Conservation (phyloP, 1,139 yeast species). For the Pichia sp. region DNA sequence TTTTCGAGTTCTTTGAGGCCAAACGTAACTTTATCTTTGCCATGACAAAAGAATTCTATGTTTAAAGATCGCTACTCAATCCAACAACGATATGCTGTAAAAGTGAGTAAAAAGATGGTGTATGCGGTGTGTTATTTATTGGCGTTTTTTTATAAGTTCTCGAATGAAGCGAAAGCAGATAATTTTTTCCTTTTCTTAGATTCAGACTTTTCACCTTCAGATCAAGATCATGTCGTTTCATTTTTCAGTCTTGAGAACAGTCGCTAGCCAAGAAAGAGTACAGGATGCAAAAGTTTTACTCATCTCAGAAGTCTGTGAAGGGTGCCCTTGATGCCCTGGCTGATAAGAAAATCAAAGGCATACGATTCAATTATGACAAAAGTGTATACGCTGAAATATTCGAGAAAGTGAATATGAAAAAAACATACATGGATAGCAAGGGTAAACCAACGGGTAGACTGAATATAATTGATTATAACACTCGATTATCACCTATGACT, state of each 20-base stretch:
- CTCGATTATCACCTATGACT: slow-evolving; percentile 52
- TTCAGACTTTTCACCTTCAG: neutral
- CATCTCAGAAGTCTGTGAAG: slow-evolving; percentile 10
- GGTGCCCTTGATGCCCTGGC: slow-evolving; percentile 12
- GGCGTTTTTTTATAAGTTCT: neutral
- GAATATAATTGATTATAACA: slow-evolving; percentile 63
- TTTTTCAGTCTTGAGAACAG: too few relatives aligned
- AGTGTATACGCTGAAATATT: slow-evolving; percentile 31
- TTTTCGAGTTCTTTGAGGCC: slow-evolving; percentile 13
- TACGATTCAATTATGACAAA: slow-evolving; percentile 15
- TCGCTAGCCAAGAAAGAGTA: neutral
- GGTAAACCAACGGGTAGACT: slow-evolving; percentile 29
- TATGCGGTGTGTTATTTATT: too few relatives aligned
- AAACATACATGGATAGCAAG: slow-evolving; percentile 37
- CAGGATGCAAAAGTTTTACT: slow-evolving; percentile 20
- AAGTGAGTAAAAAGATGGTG: neutral
- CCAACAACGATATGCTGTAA: neutral
- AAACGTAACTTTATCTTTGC: slow-evolving; percentile 22
- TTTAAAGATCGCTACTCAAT: neutral
- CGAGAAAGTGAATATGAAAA: slow-evolving; percentile 40
- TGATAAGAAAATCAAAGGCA: slow-evolving; percentile 14
- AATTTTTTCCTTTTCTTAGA: neutral
- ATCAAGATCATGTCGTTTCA: too few relatives aligned
- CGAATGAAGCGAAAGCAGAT: neutral
- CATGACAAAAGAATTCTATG: slow-evolving; percentile 7